Base-by-base conservation (phyloP, 331 rosid species). In the Quercus phellos region DNA sequence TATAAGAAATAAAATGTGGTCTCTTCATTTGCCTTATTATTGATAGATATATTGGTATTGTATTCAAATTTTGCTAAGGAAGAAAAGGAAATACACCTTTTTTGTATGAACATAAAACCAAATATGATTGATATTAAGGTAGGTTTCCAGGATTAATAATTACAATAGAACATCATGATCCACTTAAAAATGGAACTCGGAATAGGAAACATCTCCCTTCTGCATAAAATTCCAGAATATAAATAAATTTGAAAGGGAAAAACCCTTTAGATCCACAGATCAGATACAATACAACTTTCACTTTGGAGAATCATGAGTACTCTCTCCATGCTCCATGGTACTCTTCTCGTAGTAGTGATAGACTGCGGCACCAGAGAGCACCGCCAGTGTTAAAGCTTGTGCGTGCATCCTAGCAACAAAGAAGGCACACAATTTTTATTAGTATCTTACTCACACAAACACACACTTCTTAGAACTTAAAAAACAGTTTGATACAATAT, bases 381-480 rank as follows among this genome's bases (percentile, higher is more conserved):
- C 98, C 34, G 87, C 96, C 51, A 94, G 74, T 38, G 96, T 94
- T 54, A 94, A 78, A 4, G 98, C 98, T 72, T 94, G 98, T 0
- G 98, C 90, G 32, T 94, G 94, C 92, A 94, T 86, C 89, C 98
- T 92, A 56, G 4, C 30, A 19, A 42, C 8, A 61, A 22, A 35
- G 50, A 61, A 4, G 7, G 0, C 58, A 69, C 4, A 51, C 38
- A 32, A 38, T 0, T 38, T 38, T 38, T 73, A 3, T 21, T 5
- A 32, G 70, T 30, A 66, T 30, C 8, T 2, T 61, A 14, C 2
- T 9, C 17, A 1, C 42, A 30, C 42, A 63, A 63, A 17, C 43
- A 26, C 2, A 61, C 68, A 13, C 17, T 9, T 19, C 12, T 3
- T 56, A 8, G 11, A 55, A 7, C 10, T 3, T n/a, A 1, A 7